Base-by-base conservation (phyloP, 371 early-diverging fungal genomes). In the Lichtheimia hyalospora region DNA sequence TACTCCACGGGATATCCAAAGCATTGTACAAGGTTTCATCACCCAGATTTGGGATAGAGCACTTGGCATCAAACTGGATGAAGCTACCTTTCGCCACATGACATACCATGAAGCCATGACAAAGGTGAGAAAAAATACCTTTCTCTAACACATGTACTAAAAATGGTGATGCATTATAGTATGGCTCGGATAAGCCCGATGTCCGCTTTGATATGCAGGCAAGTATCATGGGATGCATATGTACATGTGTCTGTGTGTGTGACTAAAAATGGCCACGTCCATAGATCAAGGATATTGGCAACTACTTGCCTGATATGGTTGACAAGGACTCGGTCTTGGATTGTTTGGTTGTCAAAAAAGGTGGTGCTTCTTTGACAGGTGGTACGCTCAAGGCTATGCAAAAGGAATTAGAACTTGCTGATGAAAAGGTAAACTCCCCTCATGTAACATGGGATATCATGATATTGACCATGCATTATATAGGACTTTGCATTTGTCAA, bases 131-230 rank as follows among this genome's bases (percentile, higher is more conserved):
- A 21, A 15, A 14, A 6, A 14, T 51, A 15, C 24, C 13, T 14
- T 4, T 18, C 5, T 16, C 1, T 7, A 46, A 16, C 6, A 16
- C 10, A 1, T n/a, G 16, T 15, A 46, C 21, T 46, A 16, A 13
- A 52, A 24, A 23, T 20, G 49, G 24, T 62, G 7, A 41, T 48
- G 40, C 48, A 57, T n/a, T 49, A n/a, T 64, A 79, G 81, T 96
- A 89, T 73, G 96, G 96, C 0, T 92, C 92, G 0, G 96, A 96
- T 61, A 96, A 96, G 69, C 96, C 96, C 0, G 95, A 96, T 70
- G 80, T 89, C 0, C 77, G 95, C 24, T 93, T 86, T 69, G 91
- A 81, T 5, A 70, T 94, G 68, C 83, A 89, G 79, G 81, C 82
- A 71, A 51, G 57, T 48, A 13, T 28, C 18, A n/a, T 23, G 10